phyloP scores from a whole-genome alignment of 345 rosid genomes.

The Hirschfeldia incana region DNA sequence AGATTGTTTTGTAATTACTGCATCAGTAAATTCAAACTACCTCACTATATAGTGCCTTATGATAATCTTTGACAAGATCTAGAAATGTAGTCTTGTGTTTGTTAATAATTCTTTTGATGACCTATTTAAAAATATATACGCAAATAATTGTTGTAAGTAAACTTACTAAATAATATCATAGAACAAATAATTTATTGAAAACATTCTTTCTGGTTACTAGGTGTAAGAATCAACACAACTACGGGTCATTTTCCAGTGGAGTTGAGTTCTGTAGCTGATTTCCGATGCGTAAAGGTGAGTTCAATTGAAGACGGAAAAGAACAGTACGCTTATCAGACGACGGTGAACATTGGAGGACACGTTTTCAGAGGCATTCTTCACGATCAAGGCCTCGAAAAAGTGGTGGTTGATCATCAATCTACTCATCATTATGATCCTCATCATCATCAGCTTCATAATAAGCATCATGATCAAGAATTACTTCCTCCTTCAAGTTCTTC shows the following conservation, averaged over 20 bases:
- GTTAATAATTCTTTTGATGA: not conserved
- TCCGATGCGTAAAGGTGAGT: conserved; percentile 56
- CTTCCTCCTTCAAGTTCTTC: conserved; percentile 47
- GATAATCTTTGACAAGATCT: not conserved
- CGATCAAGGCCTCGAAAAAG: conserved; percentile 54
- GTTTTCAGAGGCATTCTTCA: conserved; percentile 65
- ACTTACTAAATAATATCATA: not conserved
- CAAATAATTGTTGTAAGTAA: not conserved
- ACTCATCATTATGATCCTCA: not conserved
- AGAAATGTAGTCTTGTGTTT: conserved; percentile 6
- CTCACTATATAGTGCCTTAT: not conserved
- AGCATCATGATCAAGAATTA: conserved; percentile 31
- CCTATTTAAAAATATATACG: not conserved
- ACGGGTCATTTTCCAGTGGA: conserved; percentile 52
- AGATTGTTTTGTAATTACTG: not conserved
- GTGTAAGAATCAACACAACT: conserved; percentile 41
- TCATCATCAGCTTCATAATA: conserved; percentile 9
- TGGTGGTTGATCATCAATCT: conserved; percentile 26
- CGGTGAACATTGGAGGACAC: conserved; percentile 57
- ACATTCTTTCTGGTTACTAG: conserved; percentile 30
- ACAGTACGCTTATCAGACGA: conserved; percentile 47
- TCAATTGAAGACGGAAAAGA: conserved; percentile 45
- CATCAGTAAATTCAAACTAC: not conserved
- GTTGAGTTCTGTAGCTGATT: conserved; percentile 46
- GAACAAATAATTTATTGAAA: not conserved